Base-by-base conservation (phyloP, 2,329 filamentous ascomycete genomes). In the Aspergillus sojae region DNA sequence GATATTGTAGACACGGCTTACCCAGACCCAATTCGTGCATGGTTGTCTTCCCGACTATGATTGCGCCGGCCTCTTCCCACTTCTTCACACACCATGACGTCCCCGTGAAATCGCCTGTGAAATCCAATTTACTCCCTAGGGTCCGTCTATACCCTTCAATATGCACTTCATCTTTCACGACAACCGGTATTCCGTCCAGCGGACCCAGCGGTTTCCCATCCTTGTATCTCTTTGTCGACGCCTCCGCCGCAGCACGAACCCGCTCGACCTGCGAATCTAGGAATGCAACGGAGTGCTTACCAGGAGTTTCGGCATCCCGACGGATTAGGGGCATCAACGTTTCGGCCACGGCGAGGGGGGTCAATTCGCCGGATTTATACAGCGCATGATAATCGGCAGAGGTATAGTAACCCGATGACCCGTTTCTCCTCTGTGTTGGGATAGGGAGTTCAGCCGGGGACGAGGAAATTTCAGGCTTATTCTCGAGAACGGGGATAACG, bases 21-120 rank as follows among this genome's bases (percentile, higher is more conserved):
- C 86, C 89, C 70, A 91, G 86, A 1, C 92, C 93, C 45, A 94
- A 76, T 78, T 93, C 92, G 76, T 93, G 91, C 90, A 93, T 95
- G 57, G 85, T 89, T 64, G 89, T 86, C 80, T 92, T 94, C 23
- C 89, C 93, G 61, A 94, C 80, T 58, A 93, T 82, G 26, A 96
- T 81, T 2, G 90, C 92, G 1, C 93, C 93, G 0, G 88, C 89
- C 63, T 92, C 89, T 71, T 91, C 85, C 76, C 92, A 85, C 79
- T 88, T 88, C 74, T 81, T 81, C 5, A 92, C 86, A 62, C 90
- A 91, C 89, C 90, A 94, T 5, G 83, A 84, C 0, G 91, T 91
- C 65, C 83, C 80, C 58, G 81, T 80, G 19, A 78, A 73, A 71
- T 81, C 67, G 73, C 81, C 65, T 2, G 81, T 85, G 62, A 86